phyloP scores from a whole-genome alignment of 106 monocot species.

The Alisma plantagoaquatica region DNA sequence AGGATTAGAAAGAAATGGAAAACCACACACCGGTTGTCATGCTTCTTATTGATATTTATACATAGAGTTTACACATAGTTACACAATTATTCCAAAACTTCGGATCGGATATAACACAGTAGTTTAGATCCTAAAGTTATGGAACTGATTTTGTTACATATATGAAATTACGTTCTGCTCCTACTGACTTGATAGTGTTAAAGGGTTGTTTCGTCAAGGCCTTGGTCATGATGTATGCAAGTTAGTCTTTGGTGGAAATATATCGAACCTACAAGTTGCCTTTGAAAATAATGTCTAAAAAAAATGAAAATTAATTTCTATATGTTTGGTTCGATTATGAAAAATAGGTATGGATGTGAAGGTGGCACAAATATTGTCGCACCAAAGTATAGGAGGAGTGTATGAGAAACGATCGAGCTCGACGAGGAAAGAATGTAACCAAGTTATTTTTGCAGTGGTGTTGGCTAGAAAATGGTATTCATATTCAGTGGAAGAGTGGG shows the following conservation, averaged over 20 bases:
- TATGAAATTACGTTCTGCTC: no score
- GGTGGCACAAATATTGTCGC: neutral
- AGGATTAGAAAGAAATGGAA: no score
- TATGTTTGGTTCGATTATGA: neutral
- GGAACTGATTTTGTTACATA: no score
- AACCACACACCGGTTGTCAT: no score
- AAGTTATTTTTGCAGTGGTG: neutral
- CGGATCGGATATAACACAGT: no score
- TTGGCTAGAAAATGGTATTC: neutral
- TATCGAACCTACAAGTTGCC: neutral
- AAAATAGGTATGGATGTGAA: neutral
- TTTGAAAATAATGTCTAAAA: neutral
- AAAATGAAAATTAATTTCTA: neutral
- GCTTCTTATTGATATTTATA: no score
- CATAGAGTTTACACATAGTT: no score
- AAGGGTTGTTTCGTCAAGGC: no score
- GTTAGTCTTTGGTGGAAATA: neutral
- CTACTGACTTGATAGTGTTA: no score
- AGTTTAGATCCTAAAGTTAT: no score
- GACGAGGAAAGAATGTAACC: neutral
- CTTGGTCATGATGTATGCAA: neutral
- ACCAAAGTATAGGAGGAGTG: neutral
- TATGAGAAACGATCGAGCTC: neutral
- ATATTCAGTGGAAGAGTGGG: neutral
- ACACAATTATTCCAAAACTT: no score